These are phyloP conservation scores for Metschnikowia chrysomelidarum DNA, from an alignment of 805 yeast genomes.

Conservation along the genomic window DNA sequence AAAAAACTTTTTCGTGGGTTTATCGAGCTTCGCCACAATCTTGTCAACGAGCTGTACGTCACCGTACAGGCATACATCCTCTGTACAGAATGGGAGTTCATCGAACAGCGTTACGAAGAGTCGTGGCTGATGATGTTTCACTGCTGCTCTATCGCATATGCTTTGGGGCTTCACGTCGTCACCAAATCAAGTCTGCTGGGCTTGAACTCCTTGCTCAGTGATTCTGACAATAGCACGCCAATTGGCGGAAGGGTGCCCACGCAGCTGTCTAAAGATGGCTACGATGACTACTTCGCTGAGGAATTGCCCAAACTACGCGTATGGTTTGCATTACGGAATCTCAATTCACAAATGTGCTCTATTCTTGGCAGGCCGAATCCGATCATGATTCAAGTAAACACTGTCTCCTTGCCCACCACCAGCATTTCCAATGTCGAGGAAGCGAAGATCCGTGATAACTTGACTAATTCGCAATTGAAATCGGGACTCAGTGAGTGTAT, in stretches of 20 bases:
- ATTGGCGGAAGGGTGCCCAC: too few species aligned
- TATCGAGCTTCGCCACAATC: constrained; percentile 45
- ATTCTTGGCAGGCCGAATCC: constrained; percentile 56
- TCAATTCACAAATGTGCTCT: constrained; percentile 49
- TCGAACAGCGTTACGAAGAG: constrained; percentile 48
- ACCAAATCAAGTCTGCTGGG: constrained; percentile 17
- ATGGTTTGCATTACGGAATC: constrained; percentile 50
- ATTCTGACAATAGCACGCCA: neutral
- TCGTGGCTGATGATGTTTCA: constrained; percentile 53
- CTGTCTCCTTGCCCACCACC: constrained; percentile 25
- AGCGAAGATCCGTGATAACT: constrained; percentile 4
- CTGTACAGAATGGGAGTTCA: constrained; percentile 51
- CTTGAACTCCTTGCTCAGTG: neutral
- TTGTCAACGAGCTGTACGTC: constrained; percentile 46
- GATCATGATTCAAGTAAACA: constrained; percentile 38
- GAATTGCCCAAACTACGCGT: constrained; percentile 40
- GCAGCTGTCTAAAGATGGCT: constrained; percentile 4
- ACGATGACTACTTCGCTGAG: constrained; percentile 20
- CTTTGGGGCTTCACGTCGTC: constrained; percentile 51
- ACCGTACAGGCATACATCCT: constrained; percentile 49
- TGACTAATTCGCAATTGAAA: constrained; percentile 36
- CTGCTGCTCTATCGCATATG: constrained; percentile 48
- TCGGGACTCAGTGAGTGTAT: constrained; percentile 51
- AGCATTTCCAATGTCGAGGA: constrained; percentile 14
- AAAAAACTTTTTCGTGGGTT: constrained; percentile 38